Evolutionary conservation across 257 asterid species (phyloP).

Genomic region (Cruciata laevipes): DNA sequence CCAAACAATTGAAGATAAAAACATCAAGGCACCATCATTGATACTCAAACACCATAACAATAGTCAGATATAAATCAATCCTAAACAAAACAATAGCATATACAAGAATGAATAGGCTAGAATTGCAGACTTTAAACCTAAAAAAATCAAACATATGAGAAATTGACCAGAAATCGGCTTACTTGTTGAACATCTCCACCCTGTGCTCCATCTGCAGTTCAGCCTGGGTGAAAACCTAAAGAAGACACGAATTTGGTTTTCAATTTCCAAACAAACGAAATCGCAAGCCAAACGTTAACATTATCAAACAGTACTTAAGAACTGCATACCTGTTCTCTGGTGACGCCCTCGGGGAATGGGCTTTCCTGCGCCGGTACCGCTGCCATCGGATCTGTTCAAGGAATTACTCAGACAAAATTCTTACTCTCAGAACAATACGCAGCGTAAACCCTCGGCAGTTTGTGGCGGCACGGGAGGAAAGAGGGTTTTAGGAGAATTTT

Average conservation of each 20-base stretch:
- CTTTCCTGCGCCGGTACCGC: slow-evolving; percentile 5
- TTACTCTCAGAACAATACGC: background rate
- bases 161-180: slow-evolving; percentile 6
- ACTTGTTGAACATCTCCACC: slow-evolving; percentile 77
- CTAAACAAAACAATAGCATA: too few relatives aligned
- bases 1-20: slow-evolving; percentile 9
- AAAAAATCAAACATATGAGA: background rate
- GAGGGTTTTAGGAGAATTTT: slow-evolving; percentile 6
- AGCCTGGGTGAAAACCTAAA: slow-evolving; percentile 60
- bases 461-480: background rate
- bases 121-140: too few relatives aligned
- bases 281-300: background rate
- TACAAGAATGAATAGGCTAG: too few relatives aligned
- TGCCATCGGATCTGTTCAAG: slow-evolving; percentile 41
- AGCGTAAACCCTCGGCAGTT: background rate
- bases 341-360: slow-evolving; percentile 29
- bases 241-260: background rate
- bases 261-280: background rate
- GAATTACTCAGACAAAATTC: background rate
- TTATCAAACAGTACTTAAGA: background rate
- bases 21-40: background rate
- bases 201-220: slow-evolving; percentile 82
- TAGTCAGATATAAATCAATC: background rate
- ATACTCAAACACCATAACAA: slow-evolving; percentile 1
- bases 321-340: slow-evolving; percentile 50